Percentiles rank a stretch among this genome's conserved stretches.
Evolutionary conservation across 495 filamentous ascomycete species (phyloP).

Genomic region (Penicillium psychrofluorescens): DNA sequence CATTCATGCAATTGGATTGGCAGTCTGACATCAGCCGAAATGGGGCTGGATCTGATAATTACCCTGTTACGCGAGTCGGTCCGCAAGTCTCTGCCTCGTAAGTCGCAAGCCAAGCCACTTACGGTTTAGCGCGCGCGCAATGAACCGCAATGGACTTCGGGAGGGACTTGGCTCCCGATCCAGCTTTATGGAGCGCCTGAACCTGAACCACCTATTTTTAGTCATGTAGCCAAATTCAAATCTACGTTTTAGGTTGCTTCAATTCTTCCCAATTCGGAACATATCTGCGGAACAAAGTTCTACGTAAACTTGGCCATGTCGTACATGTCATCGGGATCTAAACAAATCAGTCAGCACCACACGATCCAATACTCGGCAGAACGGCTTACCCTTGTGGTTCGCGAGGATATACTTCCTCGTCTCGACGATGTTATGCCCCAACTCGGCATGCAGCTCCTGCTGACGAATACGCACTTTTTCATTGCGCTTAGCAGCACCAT

Average conservation of each 20-base stretch:
- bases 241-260: neutral
- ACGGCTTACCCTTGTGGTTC: slow-evolving; percentile 39
- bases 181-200: no score
- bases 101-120: neutral
- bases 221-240: neutral
- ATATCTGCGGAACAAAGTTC: neutral
- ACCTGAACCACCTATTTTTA: no score
- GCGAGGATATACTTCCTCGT: slow-evolving; percentile 50
- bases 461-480: slow-evolving; percentile 41
- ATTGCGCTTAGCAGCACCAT: slow-evolving; percentile 41
- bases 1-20: no score
- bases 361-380: neutral
- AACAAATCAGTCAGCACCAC: neutral
- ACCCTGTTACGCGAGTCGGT: no score
- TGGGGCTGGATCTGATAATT: no score
- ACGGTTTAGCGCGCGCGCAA: neutral
- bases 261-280: neutral
- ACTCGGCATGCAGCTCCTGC: slow-evolving; percentile 37
- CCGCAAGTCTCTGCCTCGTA: no score
- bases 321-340: slow-evolving; percentile 53
- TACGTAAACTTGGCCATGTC: slow-evolving; percentile 40
- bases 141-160: no score
- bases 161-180: no score
- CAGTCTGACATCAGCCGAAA: no score
- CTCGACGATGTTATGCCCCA: slow-evolving; percentile 43